These are phyloP conservation scores for Lecanicillium sp. DNA, from an alignment of 2,329 filamentous ascomycete species.

Conservation along the genomic window DNA sequence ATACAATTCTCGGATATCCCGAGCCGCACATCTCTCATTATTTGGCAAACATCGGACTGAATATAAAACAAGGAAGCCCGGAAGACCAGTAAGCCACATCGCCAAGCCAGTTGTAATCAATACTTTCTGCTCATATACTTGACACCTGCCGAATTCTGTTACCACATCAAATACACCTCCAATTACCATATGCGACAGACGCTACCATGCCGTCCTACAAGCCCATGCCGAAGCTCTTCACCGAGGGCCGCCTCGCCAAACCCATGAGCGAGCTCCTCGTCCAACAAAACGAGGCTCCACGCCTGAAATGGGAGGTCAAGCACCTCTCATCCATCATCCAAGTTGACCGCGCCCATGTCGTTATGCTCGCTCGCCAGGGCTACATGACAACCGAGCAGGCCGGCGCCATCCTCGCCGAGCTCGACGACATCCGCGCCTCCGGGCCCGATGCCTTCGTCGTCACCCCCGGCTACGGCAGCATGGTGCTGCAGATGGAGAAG, in stretches of 20 bases:
- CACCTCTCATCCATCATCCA: conserved; percentile 2
- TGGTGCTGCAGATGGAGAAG: conserved; percentile 9
- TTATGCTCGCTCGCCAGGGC: conserved; percentile 7
- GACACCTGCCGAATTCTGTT: too few relatives aligned
- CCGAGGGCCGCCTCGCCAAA: conserved; percentile 7
- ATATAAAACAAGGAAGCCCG: too few relatives aligned
- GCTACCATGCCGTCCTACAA: conserved; percentile 4
- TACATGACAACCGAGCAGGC: background rate
- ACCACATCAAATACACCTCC: conserved; percentile 1
- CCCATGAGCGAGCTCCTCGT: background rate
- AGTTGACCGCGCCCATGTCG: conserved; percentile 6
- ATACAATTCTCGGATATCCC: too few relatives aligned
- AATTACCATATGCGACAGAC: background rate
- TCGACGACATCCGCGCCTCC: background rate
- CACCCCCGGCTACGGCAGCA: conserved; percentile 4
- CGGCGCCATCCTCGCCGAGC: conserved; percentile 1
- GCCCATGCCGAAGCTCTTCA: background rate
- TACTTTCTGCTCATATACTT: background rate
- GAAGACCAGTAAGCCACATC: too few relatives aligned
- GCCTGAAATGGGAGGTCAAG: conserved; percentile 5
- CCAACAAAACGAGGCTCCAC: conserved; percentile 2
- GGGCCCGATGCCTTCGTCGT: background rate
- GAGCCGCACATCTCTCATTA: too few relatives aligned
- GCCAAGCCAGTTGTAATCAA: too few relatives aligned
- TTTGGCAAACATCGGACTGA: too few relatives aligned